Evolutionary conservation across 371 early-diverging fungal species (phyloP), one percentile per base, ranked within the genome.

Genomic region (Fennellomyces sp.): DNA sequence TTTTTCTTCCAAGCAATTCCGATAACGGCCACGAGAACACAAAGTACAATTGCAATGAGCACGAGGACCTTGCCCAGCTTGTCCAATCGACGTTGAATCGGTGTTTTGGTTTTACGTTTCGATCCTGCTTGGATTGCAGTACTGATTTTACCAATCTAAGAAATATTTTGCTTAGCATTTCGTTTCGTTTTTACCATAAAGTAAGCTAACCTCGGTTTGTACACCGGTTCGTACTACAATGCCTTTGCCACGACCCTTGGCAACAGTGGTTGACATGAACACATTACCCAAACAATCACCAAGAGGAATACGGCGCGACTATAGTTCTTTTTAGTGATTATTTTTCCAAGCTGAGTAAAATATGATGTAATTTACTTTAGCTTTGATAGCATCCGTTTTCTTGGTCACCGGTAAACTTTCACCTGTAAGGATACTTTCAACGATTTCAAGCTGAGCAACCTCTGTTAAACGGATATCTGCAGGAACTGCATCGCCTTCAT

Each of bases 401-500:
- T 95, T 96, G 36, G 78, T 70, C 0, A 91, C 84, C 6, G 93
- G 89, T 19, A 94, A 67, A 45, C 88, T 82, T 75, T 96, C 95
- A 53, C 96, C 96, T 0, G 95, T 96, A 51, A 96, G 68, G 30
- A 94, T 81, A 23, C 91, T 86, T 72, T 94, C 96, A 47, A 94
- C 85, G 0, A 93, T 75, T 63, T 93, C 92, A 27, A 96, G 80
- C 61, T 96, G 93, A 35, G 92, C 71, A 6, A 82, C 85, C 49
- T 94, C 92, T 54, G 92, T 88, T 15, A 97, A 73, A 19, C 95
- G 88, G 27, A 92, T 79, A 70, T 97, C 97, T 28, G 96, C 97
- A 17, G 94, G 94, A 55, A 96, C 86, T 7, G 90, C 91, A 53
- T 95, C 95, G 13, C 96, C 95, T 66, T 91, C 91, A 59, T 94